Evolutionary conservation across 2,329 filamentous ascomycete genomes (phyloP).

Genomic region (Diaporthe citriasiana): DNA sequence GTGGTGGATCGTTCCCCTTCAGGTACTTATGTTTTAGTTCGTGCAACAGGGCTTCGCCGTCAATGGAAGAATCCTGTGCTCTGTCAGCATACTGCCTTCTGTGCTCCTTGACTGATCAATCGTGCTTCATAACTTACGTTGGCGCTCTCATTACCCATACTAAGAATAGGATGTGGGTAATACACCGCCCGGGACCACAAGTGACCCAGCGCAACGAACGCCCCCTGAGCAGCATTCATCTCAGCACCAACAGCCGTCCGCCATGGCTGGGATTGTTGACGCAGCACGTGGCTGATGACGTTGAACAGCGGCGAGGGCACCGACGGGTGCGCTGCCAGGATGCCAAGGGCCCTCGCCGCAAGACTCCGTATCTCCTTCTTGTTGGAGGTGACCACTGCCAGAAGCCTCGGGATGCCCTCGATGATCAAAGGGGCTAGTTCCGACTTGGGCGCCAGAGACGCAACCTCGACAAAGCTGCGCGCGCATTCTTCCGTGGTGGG

Average conservation of each 20-base stretch:
- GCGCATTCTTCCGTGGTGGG: conserved; percentile 62
- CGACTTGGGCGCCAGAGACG: conserved; percentile 59
- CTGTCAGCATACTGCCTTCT: conserved; percentile 34
- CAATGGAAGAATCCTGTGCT: conserved; percentile 3
- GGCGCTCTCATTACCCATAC: neutral
- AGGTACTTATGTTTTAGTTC: conserved; percentile 28
- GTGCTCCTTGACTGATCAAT: neutral
- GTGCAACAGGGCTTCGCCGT: neutral
- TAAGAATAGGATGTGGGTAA: conserved; percentile 50
- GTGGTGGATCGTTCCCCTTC: conserved; percentile 1
- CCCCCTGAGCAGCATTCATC: conserved; percentile 62
- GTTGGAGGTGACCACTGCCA: conserved; percentile 77
- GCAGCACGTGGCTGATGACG: conserved; percentile 55
- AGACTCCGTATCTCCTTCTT: conserved; percentile 76
- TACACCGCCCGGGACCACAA: conserved; percentile 61
- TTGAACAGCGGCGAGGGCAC: conserved; percentile 36
- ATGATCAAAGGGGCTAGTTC: conserved; percentile 54
- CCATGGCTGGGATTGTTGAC: conserved; percentile 70
- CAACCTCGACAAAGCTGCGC: conserved; percentile 67
- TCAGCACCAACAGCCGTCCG: conserved; percentile 60
- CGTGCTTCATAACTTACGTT: neutral
- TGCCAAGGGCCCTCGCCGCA: conserved; percentile 80
- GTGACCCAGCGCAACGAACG: conserved; percentile 60
- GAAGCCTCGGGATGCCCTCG: conserved; percentile 65
- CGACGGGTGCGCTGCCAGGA: conserved; percentile 77